These are phyloP conservation scores for Xylariomycetidae sp. DNA, from an alignment of 2,329 filamentous ascomycete genomes.

Conservation along the genomic window DNA sequence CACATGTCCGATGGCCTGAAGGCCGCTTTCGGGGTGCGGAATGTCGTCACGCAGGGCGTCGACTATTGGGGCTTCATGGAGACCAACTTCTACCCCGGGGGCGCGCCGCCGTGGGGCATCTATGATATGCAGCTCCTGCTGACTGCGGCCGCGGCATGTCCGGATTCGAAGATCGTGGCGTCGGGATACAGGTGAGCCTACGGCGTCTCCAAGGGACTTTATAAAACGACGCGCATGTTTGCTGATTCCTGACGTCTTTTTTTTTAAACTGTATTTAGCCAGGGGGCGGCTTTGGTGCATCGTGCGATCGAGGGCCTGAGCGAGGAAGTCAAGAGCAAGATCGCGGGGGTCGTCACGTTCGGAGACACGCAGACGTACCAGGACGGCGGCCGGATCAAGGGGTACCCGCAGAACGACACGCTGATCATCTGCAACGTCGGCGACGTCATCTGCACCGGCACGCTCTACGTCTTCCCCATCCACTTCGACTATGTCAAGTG, in stretches of 20 bases:
- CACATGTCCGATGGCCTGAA: conserved; percentile 22
- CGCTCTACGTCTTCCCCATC: conserved; percentile 28
- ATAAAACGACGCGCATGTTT: no score
- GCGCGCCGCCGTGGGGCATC: conserved; percentile 24
- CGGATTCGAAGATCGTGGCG: conserved; percentile 21
- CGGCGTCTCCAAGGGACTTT: no score
- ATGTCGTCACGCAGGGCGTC: conserved; percentile 24
- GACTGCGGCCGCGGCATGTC: conserved; percentile 18
- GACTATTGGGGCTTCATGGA: conserved; percentile 24
- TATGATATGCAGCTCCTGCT: conserved; percentile 24
- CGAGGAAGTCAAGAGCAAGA: conserved; percentile 17
- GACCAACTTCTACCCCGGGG: conserved; percentile 25
- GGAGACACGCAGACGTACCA: conserved; percentile 32
- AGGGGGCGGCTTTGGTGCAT: conserved; percentile 35
- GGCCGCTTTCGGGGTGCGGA: conserved; percentile 19
- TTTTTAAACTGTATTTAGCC: conserved; percentile 13
- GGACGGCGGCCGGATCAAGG: conserved; percentile 30
- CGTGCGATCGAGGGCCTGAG: conserved; percentile 29
- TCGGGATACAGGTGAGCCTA: conserved; percentile 22
- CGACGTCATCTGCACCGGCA: conserved; percentile 33
- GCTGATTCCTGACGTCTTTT: background rate
- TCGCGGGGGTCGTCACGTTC: conserved; percentile 33
- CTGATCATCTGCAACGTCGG: conserved; percentile 37
- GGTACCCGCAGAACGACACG: conserved; percentile 30
- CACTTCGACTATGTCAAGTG: conserved; percentile 33